These are phyloP conservation scores for Botrytis fabae DNA, from an alignment of 2,329 filamentous ascomycete species.

Conservation along the genomic window DNA sequence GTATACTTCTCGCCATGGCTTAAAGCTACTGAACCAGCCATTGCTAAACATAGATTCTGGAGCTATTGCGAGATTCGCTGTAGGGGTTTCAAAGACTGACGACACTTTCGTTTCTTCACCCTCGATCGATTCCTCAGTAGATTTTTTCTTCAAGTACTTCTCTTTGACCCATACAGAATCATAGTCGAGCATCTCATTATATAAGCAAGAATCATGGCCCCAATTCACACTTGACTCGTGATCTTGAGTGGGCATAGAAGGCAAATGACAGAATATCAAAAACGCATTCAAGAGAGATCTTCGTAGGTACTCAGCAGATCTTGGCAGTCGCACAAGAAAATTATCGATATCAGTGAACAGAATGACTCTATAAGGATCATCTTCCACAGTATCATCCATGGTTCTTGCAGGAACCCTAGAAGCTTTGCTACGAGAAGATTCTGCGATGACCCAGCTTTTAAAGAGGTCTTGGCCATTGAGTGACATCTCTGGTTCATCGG, in stretches of 20 bases:
- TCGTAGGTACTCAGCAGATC: conserved; percentile 42
- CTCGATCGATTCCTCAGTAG: neutral
- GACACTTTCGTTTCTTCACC: conserved; percentile 32
- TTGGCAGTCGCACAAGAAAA: conserved; percentile 57
- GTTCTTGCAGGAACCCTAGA: conserved; percentile 68
- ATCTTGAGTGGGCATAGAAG: conserved; percentile 46
- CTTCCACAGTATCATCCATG: conserved; percentile 70
- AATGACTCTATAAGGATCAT: conserved; percentile 81
- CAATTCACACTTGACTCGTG: conserved; percentile 38
- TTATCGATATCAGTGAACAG: conserved; percentile 74
- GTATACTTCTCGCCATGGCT: conserved; percentile 32
- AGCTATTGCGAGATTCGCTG: conserved; percentile 39
- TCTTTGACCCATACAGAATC: conserved; percentile 27
- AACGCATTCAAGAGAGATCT: conserved; percentile 67
- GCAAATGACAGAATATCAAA: conserved; percentile 65
- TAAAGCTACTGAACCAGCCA: conserved; percentile 22
- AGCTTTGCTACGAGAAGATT: conserved; percentile 50
- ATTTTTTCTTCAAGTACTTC: conserved; percentile 6
- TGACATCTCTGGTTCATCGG: conserved; percentile 28
- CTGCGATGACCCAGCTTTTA: conserved; percentile 51
- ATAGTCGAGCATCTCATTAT: conserved; percentile 43
- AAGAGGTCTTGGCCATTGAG: conserved; percentile 41
- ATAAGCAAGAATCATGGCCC: conserved; percentile 57
- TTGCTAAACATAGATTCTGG: conserved; percentile 55
- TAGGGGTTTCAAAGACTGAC: conserved; percentile 31